Percentiles rank a stretch among this genome's conserved stretches.
phyloP scores from a whole-genome alignment of 2,329 filamentous ascomycete species.

The Colletotrichum nymphaeae region DNA sequence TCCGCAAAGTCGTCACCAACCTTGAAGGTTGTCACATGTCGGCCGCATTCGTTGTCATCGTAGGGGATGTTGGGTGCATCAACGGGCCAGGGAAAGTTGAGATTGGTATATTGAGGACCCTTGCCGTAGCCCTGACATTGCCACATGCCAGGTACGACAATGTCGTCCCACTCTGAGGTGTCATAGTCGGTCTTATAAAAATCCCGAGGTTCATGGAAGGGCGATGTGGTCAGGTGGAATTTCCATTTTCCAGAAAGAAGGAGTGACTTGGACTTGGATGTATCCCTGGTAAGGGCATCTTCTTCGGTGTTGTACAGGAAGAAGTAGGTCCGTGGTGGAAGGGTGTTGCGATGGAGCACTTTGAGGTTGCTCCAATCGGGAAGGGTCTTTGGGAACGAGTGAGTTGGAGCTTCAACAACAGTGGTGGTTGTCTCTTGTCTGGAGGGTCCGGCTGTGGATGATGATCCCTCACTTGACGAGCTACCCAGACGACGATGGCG shows the following conservation, averaged over 20 bases:
- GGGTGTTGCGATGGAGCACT: constrained; percentile 66
- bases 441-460: constrained; percentile 4
- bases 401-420: not conserved
- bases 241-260: constrained; percentile 66
- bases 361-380: constrained; percentile 72
- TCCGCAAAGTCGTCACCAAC: constrained; percentile 59
- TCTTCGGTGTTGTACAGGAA: constrained; percentile 59
- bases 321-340: constrained; percentile 67
- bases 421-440: constrained; percentile 2
- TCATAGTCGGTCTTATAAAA: constrained; percentile 53
- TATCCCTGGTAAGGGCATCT: constrained; percentile 59
- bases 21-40: constrained; percentile 69
- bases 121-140: constrained; percentile 75
- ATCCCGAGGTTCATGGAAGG: constrained; percentile 55
- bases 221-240: constrained; percentile 60
- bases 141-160: constrained; percentile 77
- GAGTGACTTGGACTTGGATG: constrained; percentile 50
- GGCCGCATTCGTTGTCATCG: constrained; percentile 74
- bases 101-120: constrained; percentile 77
- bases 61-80: constrained; percentile 73
- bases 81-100: constrained; percentile 74
- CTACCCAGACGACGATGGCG: constrained; percentile 16
- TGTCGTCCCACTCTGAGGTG: constrained; percentile 57
- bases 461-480: constrained; percentile 27
- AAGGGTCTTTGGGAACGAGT: constrained; percentile 43